Percentiles rank a stretch among this genome's conserved stretches.
Evolutionary conservation across 2,329 filamentous ascomycete genomes (phyloP).

Genomic region (Grosmannia serpens): DNA sequence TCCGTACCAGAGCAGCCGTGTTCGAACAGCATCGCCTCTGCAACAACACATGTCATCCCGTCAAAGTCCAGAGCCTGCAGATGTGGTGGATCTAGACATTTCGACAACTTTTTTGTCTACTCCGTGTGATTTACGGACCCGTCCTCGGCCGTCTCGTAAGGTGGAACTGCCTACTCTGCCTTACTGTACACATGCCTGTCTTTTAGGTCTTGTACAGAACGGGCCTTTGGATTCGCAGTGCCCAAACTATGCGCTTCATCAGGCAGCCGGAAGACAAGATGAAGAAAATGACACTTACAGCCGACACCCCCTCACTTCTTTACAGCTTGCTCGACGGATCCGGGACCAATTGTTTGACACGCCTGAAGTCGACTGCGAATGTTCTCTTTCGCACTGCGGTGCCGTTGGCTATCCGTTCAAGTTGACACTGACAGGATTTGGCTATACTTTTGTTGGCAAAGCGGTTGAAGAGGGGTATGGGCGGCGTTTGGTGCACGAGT

Average conservation of each 20-base stretch:
- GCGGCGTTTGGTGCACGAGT: conserved; percentile 3
- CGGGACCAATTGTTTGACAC: conserved; percentile 6
- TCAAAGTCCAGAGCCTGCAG: not conserved
- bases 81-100: conserved; percentile 2
- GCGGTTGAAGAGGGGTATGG: conserved; percentile 1
- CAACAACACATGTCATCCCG: conserved; percentile 3
- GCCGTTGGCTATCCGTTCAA: conserved; percentile 9
- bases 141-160: conserved; percentile 4
- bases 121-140: conserved; percentile 2
- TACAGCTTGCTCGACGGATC: conserved; percentile 3
- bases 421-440: conserved; percentile 7
- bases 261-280: not conserved
- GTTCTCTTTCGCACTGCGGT: conserved; percentile 1
- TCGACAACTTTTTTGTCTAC: conserved; percentile 5
- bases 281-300: not conserved
- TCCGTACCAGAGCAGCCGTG: not conserved
- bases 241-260: conserved; percentile 6
- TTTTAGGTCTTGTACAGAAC: conserved; percentile 4
- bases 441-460: conserved; percentile 8
- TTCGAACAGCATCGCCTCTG: not conserved
- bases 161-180: conserved; percentile 1
- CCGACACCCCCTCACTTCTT: conserved; percentile 3
- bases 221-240: conserved; percentile 1
- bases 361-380: conserved; percentile 5
- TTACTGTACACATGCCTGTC: conserved; percentile 10